Evolutionary conservation across 116 monocot species (phyloP).

Genomic region (Papilionanthe hybrid): DNA sequence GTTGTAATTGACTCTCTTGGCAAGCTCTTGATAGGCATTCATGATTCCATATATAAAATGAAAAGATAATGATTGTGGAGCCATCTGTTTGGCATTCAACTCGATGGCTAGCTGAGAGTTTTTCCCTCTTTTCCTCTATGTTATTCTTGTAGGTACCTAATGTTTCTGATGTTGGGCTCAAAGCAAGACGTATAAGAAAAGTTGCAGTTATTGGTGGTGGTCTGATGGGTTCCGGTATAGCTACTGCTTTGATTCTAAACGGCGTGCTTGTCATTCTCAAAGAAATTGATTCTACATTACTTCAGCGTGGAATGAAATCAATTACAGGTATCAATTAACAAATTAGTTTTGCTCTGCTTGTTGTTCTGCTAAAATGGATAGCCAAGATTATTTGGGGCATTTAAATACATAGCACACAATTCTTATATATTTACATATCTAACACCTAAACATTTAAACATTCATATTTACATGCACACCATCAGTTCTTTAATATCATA

Average conservation of each 20-base stretch:
- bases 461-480: too few relatives aligned
- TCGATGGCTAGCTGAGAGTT: background rate
- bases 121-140: background rate
- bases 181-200: constrained; percentile 70
- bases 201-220: constrained; percentile 98
- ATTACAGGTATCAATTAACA: constrained; percentile 51
- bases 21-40: too few relatives aligned
- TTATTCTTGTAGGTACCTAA: constrained; percentile 56
- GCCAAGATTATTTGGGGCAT: too few relatives aligned
- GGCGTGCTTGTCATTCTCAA: constrained; percentile 76
- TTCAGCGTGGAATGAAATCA: constrained; percentile 50
- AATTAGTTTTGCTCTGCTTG: background rate
- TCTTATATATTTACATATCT: too few relatives aligned
- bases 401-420: too few relatives aligned
- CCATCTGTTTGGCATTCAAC: background rate
- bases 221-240: constrained; percentile 97
- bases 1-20: background rate
- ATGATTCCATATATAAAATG: too few relatives aligned
- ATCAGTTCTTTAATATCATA: too few relatives aligned
- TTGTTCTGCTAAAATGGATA: background rate
- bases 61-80: too few relatives aligned
- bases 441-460: too few relatives aligned
- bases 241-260: constrained; percentile 70
- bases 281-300: constrained; percentile 65
- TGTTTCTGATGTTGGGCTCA: constrained; percentile 80